Conservation (phyloP, 192 early-diverging fungal genomes). For the Oehlia diaphana region DNA sequence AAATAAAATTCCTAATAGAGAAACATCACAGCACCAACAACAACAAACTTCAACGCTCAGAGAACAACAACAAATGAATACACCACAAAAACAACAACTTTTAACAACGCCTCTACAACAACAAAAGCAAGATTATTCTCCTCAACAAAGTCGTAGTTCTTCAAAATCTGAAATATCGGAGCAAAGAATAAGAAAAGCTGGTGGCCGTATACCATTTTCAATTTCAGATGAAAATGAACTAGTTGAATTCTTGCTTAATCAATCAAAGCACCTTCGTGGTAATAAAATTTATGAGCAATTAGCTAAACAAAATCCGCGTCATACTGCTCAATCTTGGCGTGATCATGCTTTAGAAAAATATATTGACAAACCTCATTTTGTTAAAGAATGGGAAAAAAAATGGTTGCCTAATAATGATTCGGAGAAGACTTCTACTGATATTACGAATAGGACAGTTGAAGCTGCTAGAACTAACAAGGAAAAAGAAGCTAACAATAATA, state of each 20-base stretch:
- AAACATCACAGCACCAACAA: not conserved
- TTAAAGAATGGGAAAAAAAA: not conserved
- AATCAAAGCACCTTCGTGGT: not conserved
- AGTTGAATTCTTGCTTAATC: not conserved
- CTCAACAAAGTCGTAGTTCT: not conserved
- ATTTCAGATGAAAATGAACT: not conserved
- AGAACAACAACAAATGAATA: not conserved
- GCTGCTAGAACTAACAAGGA: not conserved
- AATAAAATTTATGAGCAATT: not conserved
- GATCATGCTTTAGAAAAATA: not conserved
- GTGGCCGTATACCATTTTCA: not conserved
- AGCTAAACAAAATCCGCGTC: not conserved
- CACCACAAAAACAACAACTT: not conserved
- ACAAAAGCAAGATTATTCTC: not conserved
- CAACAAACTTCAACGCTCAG: not conserved
- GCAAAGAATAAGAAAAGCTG: not conserved
- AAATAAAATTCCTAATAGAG: not conserved
- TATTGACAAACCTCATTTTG: not conserved
- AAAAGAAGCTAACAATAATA: not conserved
- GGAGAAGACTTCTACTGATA: not conserved
- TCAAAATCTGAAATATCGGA: not conserved
- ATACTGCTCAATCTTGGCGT: not conserved
- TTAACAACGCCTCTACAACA: not conserved
- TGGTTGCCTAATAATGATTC: not conserved
- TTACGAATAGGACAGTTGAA: not conserved